Evolutionary conservation across 768 basidiomycete species (phyloP), one percentile per base, ranked within the genome.

Genomic region (Phanerochaete sordida): DNA sequence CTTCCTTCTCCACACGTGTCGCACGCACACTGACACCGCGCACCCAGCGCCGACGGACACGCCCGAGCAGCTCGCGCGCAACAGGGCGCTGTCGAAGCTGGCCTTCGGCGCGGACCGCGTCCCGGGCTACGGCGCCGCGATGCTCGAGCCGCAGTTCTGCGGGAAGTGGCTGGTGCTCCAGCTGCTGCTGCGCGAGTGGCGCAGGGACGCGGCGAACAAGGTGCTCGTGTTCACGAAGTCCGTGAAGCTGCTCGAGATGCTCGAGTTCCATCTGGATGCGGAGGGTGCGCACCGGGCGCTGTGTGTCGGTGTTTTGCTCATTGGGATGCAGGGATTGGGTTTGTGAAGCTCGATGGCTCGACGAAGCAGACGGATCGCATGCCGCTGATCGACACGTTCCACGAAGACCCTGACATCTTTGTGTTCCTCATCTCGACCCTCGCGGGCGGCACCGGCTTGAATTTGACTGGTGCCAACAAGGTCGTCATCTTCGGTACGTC

Each of bases 151-250:
- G 0, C 73, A 82, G 35, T 86, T 83, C 56, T 95, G 93, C 63
- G 93, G 93, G 1, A 95, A 95, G 73, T 95, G 91, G 93, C 74
- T 74, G 62, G 92, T 90, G 62, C 76, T 95, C 8, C 79, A 86
- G 59, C 75, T 77, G 7, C 75, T 90, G 2, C 75, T 98, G 23
- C 81, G 79, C 49, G 81, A 86, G 47, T 87, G 87, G 83, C 81
- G 82, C 66, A 82, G 82, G 65, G 85, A 86, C 49, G 70, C 66
- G 7, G 78, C 81, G 0, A 95, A 91, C 74, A 98, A 97, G 74
- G 93, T 97, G 43, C 78, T 98, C 45, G 86, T 98, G 59, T 98
- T 98, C 74, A 95, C 94, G 2, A 94, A 94, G 70, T 90, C 92
- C 1, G 91, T 95, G 57, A 93, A 95, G 70, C 75, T 98, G 26